Evolutionary conservation across 2,329 filamentous ascomycete genomes (phyloP).

Genomic region (Septoria linicola): DNA sequence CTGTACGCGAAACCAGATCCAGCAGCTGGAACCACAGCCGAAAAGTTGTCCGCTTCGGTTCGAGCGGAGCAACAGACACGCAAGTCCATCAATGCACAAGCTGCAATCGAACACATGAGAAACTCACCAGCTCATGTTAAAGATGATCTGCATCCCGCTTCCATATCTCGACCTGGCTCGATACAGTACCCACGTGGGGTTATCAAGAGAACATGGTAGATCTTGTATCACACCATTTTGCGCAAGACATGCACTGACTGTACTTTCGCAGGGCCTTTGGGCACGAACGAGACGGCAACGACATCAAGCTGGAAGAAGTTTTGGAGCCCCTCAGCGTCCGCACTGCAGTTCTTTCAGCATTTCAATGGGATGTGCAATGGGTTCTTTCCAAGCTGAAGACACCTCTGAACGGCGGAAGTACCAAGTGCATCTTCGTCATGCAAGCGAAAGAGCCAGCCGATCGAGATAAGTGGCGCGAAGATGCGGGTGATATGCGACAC

Average conservation of each 20-base stretch:
- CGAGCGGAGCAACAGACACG: slow-evolving; percentile 24
- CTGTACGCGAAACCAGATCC: slow-evolving; percentile 24
- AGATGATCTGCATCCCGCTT: background rate
- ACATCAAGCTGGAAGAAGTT: slow-evolving; percentile 86
- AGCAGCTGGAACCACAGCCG: slow-evolving; percentile 30
- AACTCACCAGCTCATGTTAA: background rate
- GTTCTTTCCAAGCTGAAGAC: slow-evolving; percentile 61
- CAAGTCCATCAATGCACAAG: slow-evolving; percentile 27
- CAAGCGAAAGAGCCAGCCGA: slow-evolving; percentile 53
- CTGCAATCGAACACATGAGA: slow-evolving; percentile 26
- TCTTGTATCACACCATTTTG: too few relatives aligned
- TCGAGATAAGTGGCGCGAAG: slow-evolving; percentile 29
- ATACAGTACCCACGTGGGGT: slow-evolving; percentile 58
- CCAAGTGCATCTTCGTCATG: slow-evolving; percentile 58
- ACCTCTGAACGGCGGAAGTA: slow-evolving; percentile 56
- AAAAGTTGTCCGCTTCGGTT: slow-evolving; percentile 28
- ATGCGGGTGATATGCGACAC: slow-evolving; percentile 34
- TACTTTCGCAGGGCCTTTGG: slow-evolving; percentile 49
- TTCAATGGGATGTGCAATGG: slow-evolving; percentile 82
- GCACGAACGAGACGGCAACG: slow-evolving; percentile 60
- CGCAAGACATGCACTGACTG: too few relatives aligned
- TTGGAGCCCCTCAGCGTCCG: slow-evolving; percentile 70
- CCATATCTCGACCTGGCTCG: slow-evolving; percentile 7
- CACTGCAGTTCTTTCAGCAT: slow-evolving; percentile 81
- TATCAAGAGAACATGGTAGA: slow-evolving; percentile 75